Evolutionary conservation across 2,329 filamentous ascomycete species (phyloP).

Genomic region (Corinectria fuckeliana): DNA sequence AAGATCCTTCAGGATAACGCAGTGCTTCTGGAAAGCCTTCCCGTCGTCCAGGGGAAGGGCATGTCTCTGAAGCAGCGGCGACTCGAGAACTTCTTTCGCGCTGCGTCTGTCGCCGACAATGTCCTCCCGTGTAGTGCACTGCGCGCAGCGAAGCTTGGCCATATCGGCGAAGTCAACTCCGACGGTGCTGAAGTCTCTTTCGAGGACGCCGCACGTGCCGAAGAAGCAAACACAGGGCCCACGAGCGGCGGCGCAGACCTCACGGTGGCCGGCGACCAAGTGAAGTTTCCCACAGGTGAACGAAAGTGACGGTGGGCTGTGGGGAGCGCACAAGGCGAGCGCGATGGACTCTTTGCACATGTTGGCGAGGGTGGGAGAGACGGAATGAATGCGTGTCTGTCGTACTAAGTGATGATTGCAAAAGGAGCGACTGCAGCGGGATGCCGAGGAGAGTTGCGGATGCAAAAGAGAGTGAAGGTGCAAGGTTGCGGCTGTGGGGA

Average conservation of each 20-base stretch:
- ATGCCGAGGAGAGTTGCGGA: not conserved
- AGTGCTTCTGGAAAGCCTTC: not conserved
- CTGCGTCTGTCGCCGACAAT: slow-evolving; percentile 16
- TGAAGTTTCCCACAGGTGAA: slow-evolving; percentile 37
- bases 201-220: slow-evolving; percentile 32
- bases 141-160: slow-evolving; percentile 19
- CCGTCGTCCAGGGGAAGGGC: not conserved
- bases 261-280: slow-evolving; percentile 23
- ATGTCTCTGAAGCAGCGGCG: slow-evolving; percentile 16
- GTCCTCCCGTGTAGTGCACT: slow-evolving; percentile 29
- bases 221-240: slow-evolving; percentile 33
- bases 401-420: not conserved
- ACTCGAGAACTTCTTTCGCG: slow-evolving; percentile 22
- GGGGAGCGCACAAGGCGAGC: slow-evolving; percentile 33
- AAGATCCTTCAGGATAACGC: not conserved
- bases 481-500: not conserved
- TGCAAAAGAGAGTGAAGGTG: not conserved
- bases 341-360: slow-evolving; percentile 36
- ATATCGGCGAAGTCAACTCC: slow-evolving; percentile 15
- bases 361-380: not conserved
- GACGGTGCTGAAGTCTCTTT: not conserved
- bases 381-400: not conserved
- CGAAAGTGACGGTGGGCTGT: not conserved
- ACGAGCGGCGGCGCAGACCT: slow-evolving; percentile 20
- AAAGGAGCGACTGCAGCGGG: not conserved